Evolutionary conservation across 768 basidiomycete species (phyloP).

Genomic region (Jaapia argillacea): DNA sequence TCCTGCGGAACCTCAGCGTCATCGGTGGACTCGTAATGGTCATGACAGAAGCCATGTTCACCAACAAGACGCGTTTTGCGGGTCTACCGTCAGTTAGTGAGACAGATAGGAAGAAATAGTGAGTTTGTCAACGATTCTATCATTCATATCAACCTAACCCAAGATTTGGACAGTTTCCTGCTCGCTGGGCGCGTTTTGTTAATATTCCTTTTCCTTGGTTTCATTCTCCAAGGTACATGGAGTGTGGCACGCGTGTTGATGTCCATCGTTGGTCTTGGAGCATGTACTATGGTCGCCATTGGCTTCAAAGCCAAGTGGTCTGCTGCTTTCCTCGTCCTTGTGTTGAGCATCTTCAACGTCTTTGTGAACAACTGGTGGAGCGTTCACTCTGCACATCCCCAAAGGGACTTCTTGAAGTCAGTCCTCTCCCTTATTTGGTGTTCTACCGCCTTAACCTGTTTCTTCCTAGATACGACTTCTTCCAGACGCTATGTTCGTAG

Average conservation of each 20-base stretch:
- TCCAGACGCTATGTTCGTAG: slow-evolving; percentile 93
- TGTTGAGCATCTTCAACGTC: slow-evolving; percentile 91
- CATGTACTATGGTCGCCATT: slow-evolving; percentile 93
- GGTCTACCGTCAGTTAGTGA: slow-evolving; percentile 86
- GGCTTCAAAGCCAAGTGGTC: slow-evolving; percentile 99
- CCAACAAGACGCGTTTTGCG: slow-evolving; percentile 80
- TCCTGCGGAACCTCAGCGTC: slow-evolving; percentile 97
- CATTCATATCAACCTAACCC: not conserved
- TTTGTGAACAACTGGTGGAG: slow-evolving; percentile 99
- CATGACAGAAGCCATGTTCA: slow-evolving; percentile 90
- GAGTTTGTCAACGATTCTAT: slow-evolving; percentile 17
- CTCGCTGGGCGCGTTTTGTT: slow-evolving; percentile 93
- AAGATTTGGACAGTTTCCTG: slow-evolving; percentile 60
- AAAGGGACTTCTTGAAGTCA: slow-evolving; percentile 95
- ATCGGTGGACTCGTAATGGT: slow-evolving; percentile 99
- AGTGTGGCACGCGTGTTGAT: slow-evolving; percentile 78
- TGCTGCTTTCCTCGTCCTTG: slow-evolving; percentile 87
- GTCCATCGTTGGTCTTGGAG: slow-evolving; percentile 81
- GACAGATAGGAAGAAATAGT: slow-evolving; percentile 99
- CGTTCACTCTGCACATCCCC: slow-evolving; percentile 85
- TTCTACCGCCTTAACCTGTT: slow-evolving; percentile 14
- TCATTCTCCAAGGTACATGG: slow-evolving; percentile 92
- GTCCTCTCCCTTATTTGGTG: slow-evolving; percentile 16
- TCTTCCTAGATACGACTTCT: slow-evolving; percentile 83
- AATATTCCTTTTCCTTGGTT: slow-evolving; percentile 98